phyloP scores from a whole-genome alignment of 208 protist species.

The Acanthamoeba lenticulata region DNA sequence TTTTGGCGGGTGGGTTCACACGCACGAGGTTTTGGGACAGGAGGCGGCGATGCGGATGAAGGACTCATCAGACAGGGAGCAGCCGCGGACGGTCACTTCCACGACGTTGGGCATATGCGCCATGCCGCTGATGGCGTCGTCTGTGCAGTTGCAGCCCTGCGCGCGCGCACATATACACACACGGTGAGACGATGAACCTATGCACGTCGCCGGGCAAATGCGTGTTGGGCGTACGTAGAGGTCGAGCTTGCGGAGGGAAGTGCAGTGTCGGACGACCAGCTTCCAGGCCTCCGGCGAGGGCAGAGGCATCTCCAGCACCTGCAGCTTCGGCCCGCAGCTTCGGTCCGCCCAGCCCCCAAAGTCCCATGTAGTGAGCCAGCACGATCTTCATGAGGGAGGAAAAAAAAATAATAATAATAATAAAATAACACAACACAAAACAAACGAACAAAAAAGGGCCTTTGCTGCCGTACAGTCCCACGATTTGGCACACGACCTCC shows the following conservation, averaged over 20 bases:
- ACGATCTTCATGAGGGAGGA: too few relatives aligned
- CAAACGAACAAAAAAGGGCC: neutral
- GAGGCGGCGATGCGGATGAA: neutral
- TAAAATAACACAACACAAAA: neutral
- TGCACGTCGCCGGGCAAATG: neutral
- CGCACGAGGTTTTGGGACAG: neutral
- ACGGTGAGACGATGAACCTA: neutral
- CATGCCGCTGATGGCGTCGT: neutral
- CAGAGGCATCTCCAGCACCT: neutral
- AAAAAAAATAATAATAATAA: too few relatives aligned
- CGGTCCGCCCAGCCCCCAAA: too few relatives aligned
- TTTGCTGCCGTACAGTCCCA: neutral
- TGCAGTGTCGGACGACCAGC: neutral
- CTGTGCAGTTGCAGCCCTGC: neutral
- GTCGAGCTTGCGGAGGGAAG: neutral
- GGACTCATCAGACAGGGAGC: neutral
- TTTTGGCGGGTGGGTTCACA: too few relatives aligned
- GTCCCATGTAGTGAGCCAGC: too few relatives aligned
- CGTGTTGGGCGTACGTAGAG: neutral
- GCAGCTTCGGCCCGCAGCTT: neutral
- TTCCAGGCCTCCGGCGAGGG: slow-evolving; percentile 11
- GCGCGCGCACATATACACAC: too few relatives aligned
- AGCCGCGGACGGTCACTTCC: neutral
- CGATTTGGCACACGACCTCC: neutral
- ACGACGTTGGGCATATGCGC: neutral